phyloP scores from a whole-genome alignment of 768 basidiomycete genomes.

The Tubosaeta sp. region DNA sequence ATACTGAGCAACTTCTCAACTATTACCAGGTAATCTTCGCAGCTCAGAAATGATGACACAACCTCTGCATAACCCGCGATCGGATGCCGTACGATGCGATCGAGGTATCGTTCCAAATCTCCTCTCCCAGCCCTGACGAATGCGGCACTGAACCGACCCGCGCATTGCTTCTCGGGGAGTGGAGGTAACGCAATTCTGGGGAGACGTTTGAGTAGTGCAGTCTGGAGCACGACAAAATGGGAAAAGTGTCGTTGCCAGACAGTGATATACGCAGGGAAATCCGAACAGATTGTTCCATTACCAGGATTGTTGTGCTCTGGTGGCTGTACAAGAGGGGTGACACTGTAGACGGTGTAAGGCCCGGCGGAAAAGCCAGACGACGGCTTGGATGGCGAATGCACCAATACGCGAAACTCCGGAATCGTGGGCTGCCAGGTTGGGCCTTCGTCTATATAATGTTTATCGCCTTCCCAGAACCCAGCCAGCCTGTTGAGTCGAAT shows the following conservation, averaged over 20 bases:
- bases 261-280: slow-evolving; percentile 54
- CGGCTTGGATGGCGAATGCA: slow-evolving; percentile 79
- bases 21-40: slow-evolving; percentile 52
- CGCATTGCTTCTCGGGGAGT: slow-evolving; percentile 81
- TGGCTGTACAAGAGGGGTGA: slow-evolving; percentile 50
- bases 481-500: slow-evolving; percentile 38
- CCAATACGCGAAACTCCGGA: slow-evolving; percentile 66
- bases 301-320: slow-evolving; percentile 16
- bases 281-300: slow-evolving; percentile 19
- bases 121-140: slow-evolving; percentile 81
- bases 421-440: slow-evolving; percentile 72
- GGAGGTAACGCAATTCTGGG: slow-evolving; percentile 78
- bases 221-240: slow-evolving; percentile 76
- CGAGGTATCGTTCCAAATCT: slow-evolving; percentile 78
- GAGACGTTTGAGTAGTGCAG: slow-evolving; percentile 60
- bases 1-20: background rate
- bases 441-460: slow-evolving; percentile 66
- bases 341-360: slow-evolving; percentile 69
- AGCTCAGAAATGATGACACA: slow-evolving; percentile 41
- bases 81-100: no score
- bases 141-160: slow-evolving; percentile 72
- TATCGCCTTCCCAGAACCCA: slow-evolving; percentile 57
- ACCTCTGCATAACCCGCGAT: slow-evolving; percentile 75
- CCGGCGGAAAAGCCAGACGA: slow-evolving; percentile 61
- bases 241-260: slow-evolving; percentile 83